Evolutionary conservation across 129 eudicot genomes (phyloP).

Genomic region (Pittosporum tobira): DNA sequence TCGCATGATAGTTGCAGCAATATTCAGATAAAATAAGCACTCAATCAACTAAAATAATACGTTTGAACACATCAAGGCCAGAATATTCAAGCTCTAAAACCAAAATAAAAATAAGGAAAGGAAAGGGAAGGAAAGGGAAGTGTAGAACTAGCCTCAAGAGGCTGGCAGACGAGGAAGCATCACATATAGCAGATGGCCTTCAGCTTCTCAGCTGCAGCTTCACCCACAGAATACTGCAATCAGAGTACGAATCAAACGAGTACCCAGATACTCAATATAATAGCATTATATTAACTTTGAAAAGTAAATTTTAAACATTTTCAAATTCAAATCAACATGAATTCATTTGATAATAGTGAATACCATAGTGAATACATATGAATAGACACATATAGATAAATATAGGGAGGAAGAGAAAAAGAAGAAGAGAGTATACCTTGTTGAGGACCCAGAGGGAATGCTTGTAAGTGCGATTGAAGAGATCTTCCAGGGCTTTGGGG

Average conservation of each 20-base stretch:
- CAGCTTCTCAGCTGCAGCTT: slow-evolving; percentile 64
- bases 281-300: no score
- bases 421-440: slow-evolving; percentile 39
- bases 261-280: no score
- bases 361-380: neutral
- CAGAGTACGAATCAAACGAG: neutral
- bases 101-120: no score
- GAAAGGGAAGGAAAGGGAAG: neutral
- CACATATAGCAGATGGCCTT: slow-evolving; percentile 43
- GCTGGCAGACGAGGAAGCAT: slow-evolving; percentile 24
- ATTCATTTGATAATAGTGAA: no score
- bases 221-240: slow-evolving; percentile 63
- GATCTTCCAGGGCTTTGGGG: slow-evolving; percentile 45
- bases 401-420: neutral
- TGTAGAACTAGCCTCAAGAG: slow-evolving; percentile 28
- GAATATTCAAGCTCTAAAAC: neutral
- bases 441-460: slow-evolving; percentile 90
- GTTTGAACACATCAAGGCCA: neutral
- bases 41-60: no score
- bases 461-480: slow-evolving; percentile 60
- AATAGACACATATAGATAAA: neutral
- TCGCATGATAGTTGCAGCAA: no score
- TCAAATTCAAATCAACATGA: no score
- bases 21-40: neutral
- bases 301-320: no score